A percentile compares a stretch with the other conserved stretches of the same genome.
Evolutionary conservation across 805 yeast genomes (phyloP).

Genomic region (Schizosaccharomyces japonicus): DNA sequence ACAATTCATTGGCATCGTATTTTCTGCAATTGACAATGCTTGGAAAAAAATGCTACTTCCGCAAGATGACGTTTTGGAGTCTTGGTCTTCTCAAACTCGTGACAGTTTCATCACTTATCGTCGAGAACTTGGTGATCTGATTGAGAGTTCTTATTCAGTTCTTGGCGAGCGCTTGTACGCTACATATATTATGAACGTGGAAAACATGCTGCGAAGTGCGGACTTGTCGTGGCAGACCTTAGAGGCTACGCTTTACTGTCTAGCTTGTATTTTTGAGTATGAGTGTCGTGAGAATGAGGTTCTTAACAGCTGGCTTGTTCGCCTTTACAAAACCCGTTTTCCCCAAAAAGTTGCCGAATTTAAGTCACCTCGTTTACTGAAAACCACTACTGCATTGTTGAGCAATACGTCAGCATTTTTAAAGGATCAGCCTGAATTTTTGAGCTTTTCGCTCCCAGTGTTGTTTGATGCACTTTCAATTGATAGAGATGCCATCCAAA

Average conservation of each 20-base stretch:
- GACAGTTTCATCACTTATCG: background rate
- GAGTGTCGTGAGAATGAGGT: background rate
- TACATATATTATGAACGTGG: background rate
- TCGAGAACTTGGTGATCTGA: background rate
- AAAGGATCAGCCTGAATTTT: background rate
- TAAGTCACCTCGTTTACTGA: background rate
- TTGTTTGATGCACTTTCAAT: background rate
- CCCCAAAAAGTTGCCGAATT: background rate
- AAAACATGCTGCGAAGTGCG: background rate
- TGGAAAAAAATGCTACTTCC: background rate
- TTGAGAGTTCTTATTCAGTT: slow-evolving; percentile 1
- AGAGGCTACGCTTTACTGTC: background rate
- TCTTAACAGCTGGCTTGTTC: background rate
- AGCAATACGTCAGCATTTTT: background rate
- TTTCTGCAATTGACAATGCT: background rate
- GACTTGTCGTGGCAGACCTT: background rate
- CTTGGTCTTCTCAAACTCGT: background rate
- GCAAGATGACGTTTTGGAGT: background rate
- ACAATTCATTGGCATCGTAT: background rate
- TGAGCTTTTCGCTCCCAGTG: background rate
- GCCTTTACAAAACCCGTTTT: background rate
- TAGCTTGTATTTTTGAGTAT: background rate
- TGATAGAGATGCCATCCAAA: background rate
- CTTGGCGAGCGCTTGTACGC: background rate
- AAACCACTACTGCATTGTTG: background rate